Evolutionary conservation across 768 basidiomycete genomes (phyloP), one percentile per base, ranked within the genome.

Genomic region (Porphyrellus cyaneotinctus): DNA sequence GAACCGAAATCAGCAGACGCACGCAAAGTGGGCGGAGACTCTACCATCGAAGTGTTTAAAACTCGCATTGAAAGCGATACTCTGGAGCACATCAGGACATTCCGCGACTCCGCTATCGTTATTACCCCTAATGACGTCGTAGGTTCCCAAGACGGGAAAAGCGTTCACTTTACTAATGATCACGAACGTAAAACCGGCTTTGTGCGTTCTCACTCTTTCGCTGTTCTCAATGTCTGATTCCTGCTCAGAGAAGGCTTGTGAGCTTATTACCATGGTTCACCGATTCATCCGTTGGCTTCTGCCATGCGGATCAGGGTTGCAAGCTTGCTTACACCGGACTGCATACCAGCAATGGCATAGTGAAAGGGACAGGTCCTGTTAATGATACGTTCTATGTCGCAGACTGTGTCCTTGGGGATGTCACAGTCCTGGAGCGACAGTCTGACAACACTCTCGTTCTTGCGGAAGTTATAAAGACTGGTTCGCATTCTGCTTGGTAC

Each of bases 161-260:
- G 78, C 35, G 81, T 89, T 52, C 82, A 80, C 64, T 80, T 88
- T 62, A 85, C 87, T 28, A 91, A 90, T 59, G 85, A 88, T 53
- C 75, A 82, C 55, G 72, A 73, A 18, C 61, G 61, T 36, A 87
- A 85, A 70, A 67, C 74, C 18, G 78, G 82, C 45, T 56, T 73
- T 47, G 85, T 87, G 62, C 44, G 82, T 67, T 28, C 14, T 38
- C 51, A 31, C 18, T 10, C 12, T 10, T 23, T 23, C 38, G 33
- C 18, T 18, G 1, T n/a, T 7, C 35, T 20, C 53, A 32, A 9
- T 28, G 30, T 51, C 51, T 56, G 47, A 49, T 13, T 24, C 24
- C 20, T 11, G n/a, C 12, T 10, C 30, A 70, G 70, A 52, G 47
- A 38, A 57, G 68, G 49, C 56, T 52, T 10, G 20, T 60, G 26